Evolutionary conservation across 805 yeast genomes (phyloP).

Genomic region (Pichia membranifaciens): DNA sequence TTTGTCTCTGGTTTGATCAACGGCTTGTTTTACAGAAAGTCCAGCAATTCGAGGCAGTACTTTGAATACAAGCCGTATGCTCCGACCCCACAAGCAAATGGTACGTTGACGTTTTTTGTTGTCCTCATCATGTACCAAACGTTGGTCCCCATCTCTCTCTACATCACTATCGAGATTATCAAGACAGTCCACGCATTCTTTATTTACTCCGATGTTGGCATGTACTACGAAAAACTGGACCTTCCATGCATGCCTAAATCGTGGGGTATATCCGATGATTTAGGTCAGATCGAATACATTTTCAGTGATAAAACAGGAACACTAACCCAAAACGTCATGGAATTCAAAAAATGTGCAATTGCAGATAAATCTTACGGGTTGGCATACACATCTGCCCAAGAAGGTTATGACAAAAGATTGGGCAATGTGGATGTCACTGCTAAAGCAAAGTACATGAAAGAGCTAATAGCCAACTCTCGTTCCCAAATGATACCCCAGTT

Average conservation of each 20-base stretch:
- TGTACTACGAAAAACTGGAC: conserved; percentile 65
- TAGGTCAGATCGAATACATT: conserved; percentile 77
- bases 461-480: conserved; percentile 38
- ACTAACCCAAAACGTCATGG: conserved; percentile 78
- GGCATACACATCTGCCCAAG: conserved; percentile 74
- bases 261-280: conserved; percentile 79
- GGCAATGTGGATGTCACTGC: conserved; percentile 52
- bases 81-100: conserved; percentile 55
- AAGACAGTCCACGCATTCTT: conserved; percentile 72
- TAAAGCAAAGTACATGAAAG: conserved; percentile 38
- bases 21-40: conserved; percentile 51
- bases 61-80: conserved; percentile 63
- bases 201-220: conserved; percentile 61
- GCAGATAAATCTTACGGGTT: conserved; percentile 63
- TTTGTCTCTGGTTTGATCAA: conserved; percentile 64
- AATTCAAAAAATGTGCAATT: conserved; percentile 69
- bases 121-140: conserved; percentile 69
- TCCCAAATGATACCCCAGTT: conserved; percentile 44
- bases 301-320: conserved; percentile 86
- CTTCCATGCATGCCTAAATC: conserved; percentile 76
- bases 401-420: conserved; percentile 60
- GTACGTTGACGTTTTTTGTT: conserved; percentile 64
- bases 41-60: conserved; percentile 39
- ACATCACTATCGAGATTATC: conserved; percentile 72
- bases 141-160: conserved; percentile 73